Percentiles rank a stretch among this genome's conserved stretches.
phyloP scores from a whole-genome alignment of 306 rosid genomes.

The Carpinus viminea region DNA sequence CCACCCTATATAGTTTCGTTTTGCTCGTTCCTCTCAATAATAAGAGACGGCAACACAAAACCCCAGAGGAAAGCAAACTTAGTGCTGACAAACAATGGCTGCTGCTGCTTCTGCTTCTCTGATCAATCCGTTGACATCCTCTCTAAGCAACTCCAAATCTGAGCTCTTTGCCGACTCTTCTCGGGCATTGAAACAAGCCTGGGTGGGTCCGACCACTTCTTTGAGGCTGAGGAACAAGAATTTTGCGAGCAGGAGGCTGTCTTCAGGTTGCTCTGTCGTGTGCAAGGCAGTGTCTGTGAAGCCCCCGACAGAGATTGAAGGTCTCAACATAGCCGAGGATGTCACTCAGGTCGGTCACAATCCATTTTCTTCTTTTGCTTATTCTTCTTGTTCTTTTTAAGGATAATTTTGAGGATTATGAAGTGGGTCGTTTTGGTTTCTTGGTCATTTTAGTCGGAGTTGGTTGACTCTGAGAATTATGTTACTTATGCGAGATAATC shows the following conservation, averaged over 20 bases:
- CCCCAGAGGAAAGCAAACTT: neutral
- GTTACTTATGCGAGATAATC: slow-evolving; percentile 3
- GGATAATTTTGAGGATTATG: neutral
- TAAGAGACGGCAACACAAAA: neutral
- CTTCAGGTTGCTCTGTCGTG: slow-evolving; percentile 37
- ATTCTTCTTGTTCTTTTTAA: neutral
- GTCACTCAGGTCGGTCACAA: slow-evolving; percentile 60
- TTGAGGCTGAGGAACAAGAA: slow-evolving; percentile 20
- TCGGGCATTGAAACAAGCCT: slow-evolving; percentile 26
- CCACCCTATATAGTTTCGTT: too few relatives aligned
- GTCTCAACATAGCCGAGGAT: slow-evolving; percentile 88
- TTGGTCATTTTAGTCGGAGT: neutral
- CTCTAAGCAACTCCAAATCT: slow-evolving; percentile 39
- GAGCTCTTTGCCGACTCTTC: slow-evolving; percentile 28
- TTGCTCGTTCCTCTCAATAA: neutral
- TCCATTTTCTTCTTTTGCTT: neutral
- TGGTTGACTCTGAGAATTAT: neutral
- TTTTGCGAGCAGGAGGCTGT: slow-evolving; percentile 18
- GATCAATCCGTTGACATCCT: slow-evolving; percentile 47
- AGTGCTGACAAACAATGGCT: slow-evolving; percentile 44
- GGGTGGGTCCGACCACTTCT: slow-evolving; percentile 19
- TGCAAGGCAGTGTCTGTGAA: slow-evolving; percentile 73
- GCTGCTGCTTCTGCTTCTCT: slow-evolving; percentile 60
- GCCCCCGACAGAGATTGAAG: slow-evolving; percentile 61
- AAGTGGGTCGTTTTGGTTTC: neutral